These are phyloP conservation scores for Arthromyces matolae DNA, from an alignment of 768 basidiomycete species.

Conservation along the genomic window DNA sequence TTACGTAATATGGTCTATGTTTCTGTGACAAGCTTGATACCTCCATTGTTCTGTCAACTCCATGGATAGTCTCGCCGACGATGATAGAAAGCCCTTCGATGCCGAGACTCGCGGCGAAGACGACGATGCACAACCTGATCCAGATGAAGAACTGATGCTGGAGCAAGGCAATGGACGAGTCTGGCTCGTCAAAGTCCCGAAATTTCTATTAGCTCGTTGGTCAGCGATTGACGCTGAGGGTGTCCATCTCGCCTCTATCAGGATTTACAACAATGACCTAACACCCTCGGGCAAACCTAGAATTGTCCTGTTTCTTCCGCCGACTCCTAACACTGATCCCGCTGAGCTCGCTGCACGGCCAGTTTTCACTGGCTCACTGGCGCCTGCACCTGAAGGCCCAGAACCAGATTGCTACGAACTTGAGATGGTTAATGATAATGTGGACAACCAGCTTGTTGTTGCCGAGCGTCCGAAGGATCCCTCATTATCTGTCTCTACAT, in stretches of 20 bases:
- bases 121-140: conserved; percentile 69
- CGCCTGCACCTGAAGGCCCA: conserved; percentile 28
- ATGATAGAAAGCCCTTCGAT: conserved; percentile 75
- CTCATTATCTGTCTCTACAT: conserved; percentile 31
- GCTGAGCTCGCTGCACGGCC: conserved; percentile 29
- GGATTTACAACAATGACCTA: conserved; percentile 61
- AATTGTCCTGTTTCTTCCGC: conserved; percentile 66
- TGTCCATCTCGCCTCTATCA: conserved; percentile 78
- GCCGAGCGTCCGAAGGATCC: conserved; percentile 76
- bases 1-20: no score
- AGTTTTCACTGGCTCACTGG: conserved; percentile 31
- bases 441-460: conserved; percentile 83
- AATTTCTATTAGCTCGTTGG: conserved; percentile 86
- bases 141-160: conserved; percentile 79
- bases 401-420: conserved; percentile 79
- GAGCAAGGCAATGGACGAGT: conserved; percentile 71
- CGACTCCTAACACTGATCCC: conserved; percentile 42
- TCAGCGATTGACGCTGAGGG: conserved; percentile 68
- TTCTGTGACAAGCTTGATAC: no score
- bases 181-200: conserved; percentile 89
- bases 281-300: conserved; percentile 46
- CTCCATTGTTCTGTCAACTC: no score
- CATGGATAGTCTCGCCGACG: conserved; percentile 33
- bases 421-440: conserved; percentile 80
- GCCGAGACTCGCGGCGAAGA: conserved; percentile 36